Evolutionary conservation across 1,139 yeast species (phyloP), one percentile per base, ranked within the genome.

Genomic region (Yamadazyma sp.): DNA sequence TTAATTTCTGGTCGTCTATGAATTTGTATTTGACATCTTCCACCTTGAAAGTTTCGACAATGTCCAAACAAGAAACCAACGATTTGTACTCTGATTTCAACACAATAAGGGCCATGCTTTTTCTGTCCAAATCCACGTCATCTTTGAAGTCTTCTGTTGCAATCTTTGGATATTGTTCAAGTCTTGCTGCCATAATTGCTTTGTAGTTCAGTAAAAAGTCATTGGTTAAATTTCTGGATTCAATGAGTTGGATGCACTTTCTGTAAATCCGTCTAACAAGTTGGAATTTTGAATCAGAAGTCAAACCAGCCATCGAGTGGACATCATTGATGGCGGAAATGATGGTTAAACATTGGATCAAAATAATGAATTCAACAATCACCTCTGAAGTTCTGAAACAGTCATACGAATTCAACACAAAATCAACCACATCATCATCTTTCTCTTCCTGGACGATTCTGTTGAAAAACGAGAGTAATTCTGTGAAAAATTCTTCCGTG

Each of bases 321-420:
- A 61, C 47, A 16, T 53, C 43, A 44, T 71, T 60, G 24, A 75
- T 60, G 17, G 61, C 50, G 1, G 63, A 53, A 5, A 79, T 38
- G 1, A 76, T 66, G 0, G 80, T 64, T 6, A 80, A 51, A 2
- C 77, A 64, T 49, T 82, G 85, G 6, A 82, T 43, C 11, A 83
- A 42, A 22, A 82, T 61, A 1, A 73, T 61, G 22, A 78, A 59
- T 53, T 84, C 90, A 22, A 82, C 70, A 13, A 75, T 61, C 1
- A 81, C 67, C 33, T 80, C 86, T 11, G 80, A 78, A 31, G 78
- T 69, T 7, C 48, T 54, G 51, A 75, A 83, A 43, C 82, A 73
- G 50, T 84, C 90, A 57, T 78, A 84, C 0, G 81, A 67, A 17
- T 80, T 85, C 25, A 66, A 52, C 10, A 78, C 57, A 2, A 83